Evolutionary conservation across 176 grass and related monocot genomes (phyloP), one percentile per base, ranked within the genome.

Genomic region (Carex kokanica): DNA sequence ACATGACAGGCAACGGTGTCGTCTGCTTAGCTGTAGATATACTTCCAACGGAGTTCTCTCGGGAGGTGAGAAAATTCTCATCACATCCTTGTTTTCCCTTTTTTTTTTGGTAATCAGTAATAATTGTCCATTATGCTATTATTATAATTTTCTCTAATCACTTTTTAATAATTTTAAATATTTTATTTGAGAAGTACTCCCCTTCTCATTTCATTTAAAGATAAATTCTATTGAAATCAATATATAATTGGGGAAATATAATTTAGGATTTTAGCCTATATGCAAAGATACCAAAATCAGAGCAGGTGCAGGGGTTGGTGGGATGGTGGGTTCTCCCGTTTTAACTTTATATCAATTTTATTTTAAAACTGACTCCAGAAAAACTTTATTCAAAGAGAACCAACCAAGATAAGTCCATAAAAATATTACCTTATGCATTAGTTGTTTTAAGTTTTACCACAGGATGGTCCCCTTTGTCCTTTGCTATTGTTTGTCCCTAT

Each of bases 11-110:
- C 55, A 64, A 88, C 49, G 95, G 95, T 69, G 67, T 98, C 40
- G 85, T 94, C 80, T 98, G 92, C 84, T 90, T 94, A 91, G 92
- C 95, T 84, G 92, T 91, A 65, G 95, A 98, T 84, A 98, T 91
- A 66, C 92, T 98, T 36, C 95, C 95, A 66, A 98, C 95, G 51
- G 92, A 98, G 63, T 98, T 98, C 64, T 94, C 95, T 63, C 89
- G 87, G 85, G 95, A 98, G 95, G 95, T 94, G 57, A 47, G 65
- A 57, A 8, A 51, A 88, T 67, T 79, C 53, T 81, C 4, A 36
- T 72, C 5, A 79, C 65, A 17, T n/a, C 80, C 61, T 84, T 57
- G 65, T 58, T 38, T 38, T 38, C 36, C 36, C 0, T 38, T 67
- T 3, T 71, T 53, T 11, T 25, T 36, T 61, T 53, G 15, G 5